Evolutionary conservation across 768 basidiomycete species (phyloP).

Genomic region (Lentinus tigrinus): DNA sequence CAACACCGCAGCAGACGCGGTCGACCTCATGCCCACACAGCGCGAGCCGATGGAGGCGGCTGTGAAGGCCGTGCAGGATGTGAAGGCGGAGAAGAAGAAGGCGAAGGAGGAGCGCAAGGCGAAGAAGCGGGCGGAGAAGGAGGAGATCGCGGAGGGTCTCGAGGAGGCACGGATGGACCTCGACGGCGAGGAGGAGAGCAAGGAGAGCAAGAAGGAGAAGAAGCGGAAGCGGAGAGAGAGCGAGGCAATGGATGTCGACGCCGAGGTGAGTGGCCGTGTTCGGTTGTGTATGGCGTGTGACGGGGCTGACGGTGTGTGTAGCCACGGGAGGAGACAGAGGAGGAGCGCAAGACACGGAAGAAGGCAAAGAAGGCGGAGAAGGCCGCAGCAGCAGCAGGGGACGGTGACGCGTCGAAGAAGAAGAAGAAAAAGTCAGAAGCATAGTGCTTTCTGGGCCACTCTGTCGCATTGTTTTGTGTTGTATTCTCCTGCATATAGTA

Average conservation of each 20-base stretch:
- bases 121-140: slow-evolving; percentile 56
- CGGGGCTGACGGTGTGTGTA: slow-evolving; percentile 3
- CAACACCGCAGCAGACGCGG: slow-evolving; percentile 81
- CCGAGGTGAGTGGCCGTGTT: slow-evolving; percentile 29
- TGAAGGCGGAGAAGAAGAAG: slow-evolving; percentile 81
- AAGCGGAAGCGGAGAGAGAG: slow-evolving; percentile 56
- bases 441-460: slow-evolving; percentile 9
- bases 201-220: slow-evolving; percentile 37
- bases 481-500: slow-evolving; percentile 16
- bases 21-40: slow-evolving; percentile 84
- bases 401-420: slow-evolving; percentile 37
- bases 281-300: slow-evolving; percentile 4
- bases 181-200: slow-evolving; percentile 37
- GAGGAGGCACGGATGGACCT: slow-evolving; percentile 41
- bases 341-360: slow-evolving; percentile 78
- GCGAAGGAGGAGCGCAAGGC: slow-evolving; percentile 57
- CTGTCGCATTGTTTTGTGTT: slow-evolving; percentile 1
- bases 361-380: slow-evolving; percentile 80
- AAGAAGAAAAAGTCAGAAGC: slow-evolving; percentile 51
- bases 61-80: slow-evolving; percentile 70
- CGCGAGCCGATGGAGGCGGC: slow-evolving; percentile 77
- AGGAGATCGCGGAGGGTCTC: slow-evolving; percentile 30
- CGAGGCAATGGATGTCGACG: slow-evolving; percentile 43
- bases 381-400: slow-evolving; percentile 29
- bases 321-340: slow-evolving; percentile 66